Evolutionary conservation across 768 basidiomycete species (phyloP), one percentile per base, ranked within the genome.

Genomic region (Botryobasidium botryosum): DNA sequence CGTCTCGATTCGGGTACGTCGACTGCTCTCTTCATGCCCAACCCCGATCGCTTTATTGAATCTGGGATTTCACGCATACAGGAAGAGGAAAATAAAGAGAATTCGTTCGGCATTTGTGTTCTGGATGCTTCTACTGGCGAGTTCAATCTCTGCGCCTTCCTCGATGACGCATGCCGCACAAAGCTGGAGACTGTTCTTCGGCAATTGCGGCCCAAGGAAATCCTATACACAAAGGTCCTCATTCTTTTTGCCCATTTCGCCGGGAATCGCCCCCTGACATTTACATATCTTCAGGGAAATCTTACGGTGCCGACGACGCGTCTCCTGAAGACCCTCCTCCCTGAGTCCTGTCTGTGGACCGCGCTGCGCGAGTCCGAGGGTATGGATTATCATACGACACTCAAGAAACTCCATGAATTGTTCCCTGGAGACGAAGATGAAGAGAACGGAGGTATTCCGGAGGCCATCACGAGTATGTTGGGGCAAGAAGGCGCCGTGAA

Each of bases 51-150:
- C n/a, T n/a, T n/a, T n/a, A n/a, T n/a, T n/a, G n/a, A n/a, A n/a
- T n/a, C n/a, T n/a, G n/a, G n/a, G n/a, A n/a, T n/a, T n/a, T n/a
- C n/a, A n/a, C n/a, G n/a, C 17, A 61, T 23, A 52, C 57, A 17
- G 35, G 56, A 55, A 29, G 65, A 69, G 15, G 66, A 63, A 6
- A 59, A 65, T 17, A 64, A 61, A 5, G 59, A 60, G 13, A 71
- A 75, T 43, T 68, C 65, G 20, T 97, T 94, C 54, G 94, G 94
- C 0, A 63, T 96, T 33, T 92, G 86, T 56, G 77, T 90, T 6
- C 61, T 97, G 53, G 94, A 99, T 58, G 91, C 88, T 48, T 73
- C 94, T 3, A 99, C 94, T 0, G 91, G 87, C 36, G 83, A 92
- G 58, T 97, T 99, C 67, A 79, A 87, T 56, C 57, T 99, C 55